phyloP scores from a whole-genome alignment of 1,284 basidiomycete species.

The Xerocomus minutiporus region DNA sequence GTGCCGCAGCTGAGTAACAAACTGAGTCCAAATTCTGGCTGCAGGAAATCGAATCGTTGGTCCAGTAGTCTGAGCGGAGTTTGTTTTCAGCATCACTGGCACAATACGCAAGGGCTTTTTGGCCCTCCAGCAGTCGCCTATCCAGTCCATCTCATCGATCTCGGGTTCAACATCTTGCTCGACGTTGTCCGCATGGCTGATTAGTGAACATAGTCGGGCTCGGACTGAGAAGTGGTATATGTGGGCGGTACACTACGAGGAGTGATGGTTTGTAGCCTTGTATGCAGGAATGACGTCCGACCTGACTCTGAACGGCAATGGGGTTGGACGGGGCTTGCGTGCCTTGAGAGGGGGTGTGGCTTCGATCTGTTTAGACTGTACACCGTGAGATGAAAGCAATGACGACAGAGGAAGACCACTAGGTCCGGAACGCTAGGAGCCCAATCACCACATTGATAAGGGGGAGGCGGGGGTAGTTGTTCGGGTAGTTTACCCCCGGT shows the following conservation, averaged over 20 bases:
- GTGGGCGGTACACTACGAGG: constrained; percentile 25
- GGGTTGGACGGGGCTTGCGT: constrained; percentile 30
- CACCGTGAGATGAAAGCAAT: constrained; percentile 9
- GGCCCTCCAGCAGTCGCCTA: constrained; percentile 65
- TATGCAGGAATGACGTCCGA: constrained; percentile 34
- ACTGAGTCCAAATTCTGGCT: too few relatives aligned
- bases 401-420: constrained; percentile 9
- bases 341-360: constrained; percentile 19
- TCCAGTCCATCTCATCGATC: constrained; percentile 64
- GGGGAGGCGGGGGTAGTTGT: constrained; percentile 49
- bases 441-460: constrained; percentile 63
- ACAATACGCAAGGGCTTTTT: constrained; percentile 50
- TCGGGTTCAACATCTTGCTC: constrained; percentile 27
- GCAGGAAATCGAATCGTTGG: too few relatives aligned
- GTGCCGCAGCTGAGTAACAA: too few relatives aligned
- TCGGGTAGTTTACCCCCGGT: constrained; percentile 55
- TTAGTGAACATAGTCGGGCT: constrained; percentile 37
- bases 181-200: constrained; percentile 10
- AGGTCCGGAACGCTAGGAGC: constrained; percentile 26
- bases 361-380: constrained; percentile 20
- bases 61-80: too few relatives aligned
- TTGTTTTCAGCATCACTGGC: too few relatives aligned
- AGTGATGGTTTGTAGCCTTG: constrained; percentile 23
- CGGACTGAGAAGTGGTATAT: constrained; percentile 33
- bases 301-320: constrained; percentile 32